Evolutionary conservation across 306 rosid genomes (phyloP), one percentile per base, ranked within the genome.

Genomic region (Bauhinia variegata): DNA sequence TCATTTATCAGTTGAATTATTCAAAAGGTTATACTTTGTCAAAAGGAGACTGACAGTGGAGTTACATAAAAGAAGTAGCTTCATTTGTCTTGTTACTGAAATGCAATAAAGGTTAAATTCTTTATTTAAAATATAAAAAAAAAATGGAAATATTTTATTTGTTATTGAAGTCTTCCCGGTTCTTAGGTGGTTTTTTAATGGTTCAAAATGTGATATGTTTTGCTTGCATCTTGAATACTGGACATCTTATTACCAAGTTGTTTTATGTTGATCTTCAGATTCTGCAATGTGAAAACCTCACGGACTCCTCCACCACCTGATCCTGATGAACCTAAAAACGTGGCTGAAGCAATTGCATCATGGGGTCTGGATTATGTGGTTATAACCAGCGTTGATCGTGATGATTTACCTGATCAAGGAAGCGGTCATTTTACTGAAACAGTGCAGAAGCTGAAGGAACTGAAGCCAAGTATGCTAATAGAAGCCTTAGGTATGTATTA

Each of bases 291-390:
- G 67, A 95, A 95, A 84, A 95, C 99, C 14, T 95, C 99, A 3
- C 87, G 84, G 70, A 86, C 97, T 42, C 99, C 99, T 37, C 99
- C 97, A 0, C 95, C 97, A 1, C 96, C 97, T 23, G 99, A 95
- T 67, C 96, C 96, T 4, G 80, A 88, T 43, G 99, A 95, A 67
- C 99, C 99, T n/a, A 65, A 77, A 67, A 95, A 95, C 70, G 99
- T 95, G 77, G 99, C 99, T 37, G 99, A 95, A 82, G 99, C 99
- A 46, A 90, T 95, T 55, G 99, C 92, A 18, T 90, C 97, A 0
- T 93, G 99, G 99, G 99, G 99, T 64, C 82, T 95, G 91, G 99
- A 85, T 65, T 95, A 95, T 67, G 99, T 95, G 75, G 99, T 95
- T 61, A 90, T 95, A 75, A 95, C 99, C 1, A 95, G 99, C 65